Evolutionary conservation across 2,329 filamentous ascomycete genomes (phyloP).

Genomic region (Penicillium sp.): DNA sequence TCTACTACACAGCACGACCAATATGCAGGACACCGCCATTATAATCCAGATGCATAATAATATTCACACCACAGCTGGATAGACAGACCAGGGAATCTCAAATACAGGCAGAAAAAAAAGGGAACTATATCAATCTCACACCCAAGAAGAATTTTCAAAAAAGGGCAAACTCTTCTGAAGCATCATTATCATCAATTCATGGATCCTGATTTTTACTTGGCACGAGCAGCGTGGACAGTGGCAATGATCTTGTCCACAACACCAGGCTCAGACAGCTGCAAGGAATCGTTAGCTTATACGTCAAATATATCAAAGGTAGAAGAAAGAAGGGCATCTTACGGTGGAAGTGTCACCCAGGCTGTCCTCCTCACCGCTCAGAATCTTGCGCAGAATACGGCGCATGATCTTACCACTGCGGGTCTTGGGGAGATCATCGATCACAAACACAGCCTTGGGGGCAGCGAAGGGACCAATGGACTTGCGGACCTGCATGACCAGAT

Average conservation of each 20-base stretch:
- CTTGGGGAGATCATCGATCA: conserved; percentile 94
- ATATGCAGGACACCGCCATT: not conserved
- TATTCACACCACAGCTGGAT: conserved; percentile 29
- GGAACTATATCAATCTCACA: conserved; percentile 10
- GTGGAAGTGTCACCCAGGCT: conserved; percentile 93
- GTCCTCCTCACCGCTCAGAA: conserved; percentile 94
- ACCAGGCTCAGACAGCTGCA: conserved; percentile 81
- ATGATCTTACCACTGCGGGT: conserved; percentile 99
- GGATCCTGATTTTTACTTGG: conserved; percentile 41
- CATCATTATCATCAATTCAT: conserved; percentile 33
- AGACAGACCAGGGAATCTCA: conserved; percentile 35
- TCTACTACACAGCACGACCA: not conserved
- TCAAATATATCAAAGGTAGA: not conserved
- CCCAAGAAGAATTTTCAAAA: conserved; percentile 6
- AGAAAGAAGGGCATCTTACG: conserved; percentile 60
- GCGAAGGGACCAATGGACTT: conserved; percentile 98
- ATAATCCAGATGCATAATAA: conserved; percentile 16
- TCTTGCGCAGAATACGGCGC: conserved; percentile 95
- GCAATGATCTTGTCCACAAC: conserved; percentile 90
- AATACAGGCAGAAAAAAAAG: conserved; percentile 24
- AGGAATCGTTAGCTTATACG: conserved; percentile 18
- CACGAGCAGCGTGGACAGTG: conserved; percentile 66
- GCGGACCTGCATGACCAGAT: conserved; percentile 90
- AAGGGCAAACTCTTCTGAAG: conserved; percentile 21
- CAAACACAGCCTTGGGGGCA: conserved; percentile 89